These are phyloP conservation scores for Verruconis gallopava DNA, from an alignment of 2,329 filamentous ascomycete species.

Conservation along the genomic window DNA sequence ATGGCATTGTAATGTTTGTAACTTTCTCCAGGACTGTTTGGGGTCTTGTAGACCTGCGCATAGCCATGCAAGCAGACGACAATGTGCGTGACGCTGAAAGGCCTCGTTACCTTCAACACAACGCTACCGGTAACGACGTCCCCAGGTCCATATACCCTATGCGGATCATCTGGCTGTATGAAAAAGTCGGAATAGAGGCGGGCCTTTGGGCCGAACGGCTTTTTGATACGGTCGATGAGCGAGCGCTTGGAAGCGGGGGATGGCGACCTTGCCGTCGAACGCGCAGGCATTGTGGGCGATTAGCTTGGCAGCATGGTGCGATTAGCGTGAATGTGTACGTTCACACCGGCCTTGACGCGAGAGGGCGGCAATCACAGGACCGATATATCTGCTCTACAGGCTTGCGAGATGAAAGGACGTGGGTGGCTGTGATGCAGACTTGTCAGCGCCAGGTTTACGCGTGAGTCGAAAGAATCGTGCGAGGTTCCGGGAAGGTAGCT, in stretches of 20 bases:
- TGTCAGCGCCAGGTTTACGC: too few species aligned
- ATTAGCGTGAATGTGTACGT: constrained; percentile 4
- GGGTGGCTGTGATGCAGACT: too few species aligned
- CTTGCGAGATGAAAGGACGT: too few species aligned
- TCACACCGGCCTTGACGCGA: too few species aligned
- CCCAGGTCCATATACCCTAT: constrained; percentile 62
- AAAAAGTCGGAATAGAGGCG: constrained; percentile 68
- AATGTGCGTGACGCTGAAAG: constrained; percentile 65
- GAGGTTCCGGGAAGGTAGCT: too few species aligned
- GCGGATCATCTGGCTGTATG: constrained; percentile 62
- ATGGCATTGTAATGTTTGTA: constrained; percentile 35
- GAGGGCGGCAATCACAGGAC: too few species aligned
- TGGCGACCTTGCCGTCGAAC: constrained; percentile 7
- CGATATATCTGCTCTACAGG: too few species aligned
- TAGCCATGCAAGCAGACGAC: constrained; percentile 67
- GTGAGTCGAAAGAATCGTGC: too few species aligned
- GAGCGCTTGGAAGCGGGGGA: constrained; percentile 8
- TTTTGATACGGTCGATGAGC: constrained; percentile 8
- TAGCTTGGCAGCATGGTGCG: constrained; percentile 8
- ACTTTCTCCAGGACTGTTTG: constrained; percentile 46
- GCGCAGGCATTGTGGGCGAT: constrained; percentile 9
- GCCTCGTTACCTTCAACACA: constrained; percentile 58
- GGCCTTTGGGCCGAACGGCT: constrained; percentile 25
- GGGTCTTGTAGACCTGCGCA: constrained; percentile 64
- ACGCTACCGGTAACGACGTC: constrained; percentile 63